Evolutionary conservation across 208 protist genomes (phyloP).

Genomic region (Leishmania gerbilli): DNA sequence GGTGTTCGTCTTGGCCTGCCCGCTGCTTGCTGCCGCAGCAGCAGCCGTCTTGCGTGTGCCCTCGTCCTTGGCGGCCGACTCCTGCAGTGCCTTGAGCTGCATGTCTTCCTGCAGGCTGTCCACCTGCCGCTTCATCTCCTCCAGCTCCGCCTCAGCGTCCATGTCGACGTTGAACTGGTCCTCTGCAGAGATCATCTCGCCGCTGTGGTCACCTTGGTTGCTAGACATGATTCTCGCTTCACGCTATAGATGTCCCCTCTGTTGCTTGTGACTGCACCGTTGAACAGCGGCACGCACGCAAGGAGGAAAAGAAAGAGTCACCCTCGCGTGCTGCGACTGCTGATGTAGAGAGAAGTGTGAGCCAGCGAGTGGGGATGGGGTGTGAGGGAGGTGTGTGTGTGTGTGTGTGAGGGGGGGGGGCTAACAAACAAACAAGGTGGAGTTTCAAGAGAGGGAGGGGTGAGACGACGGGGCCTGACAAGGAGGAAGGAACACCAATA

Average conservation of each 20-base stretch:
- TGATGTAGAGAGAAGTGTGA: not conserved
- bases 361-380: not conserved
- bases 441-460: not conserved
- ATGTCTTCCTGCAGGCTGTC: conserved; percentile 87
- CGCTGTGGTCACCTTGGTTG: conserved; percentile 22
- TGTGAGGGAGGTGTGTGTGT: not conserved
- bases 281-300: conserved; percentile 9
- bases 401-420: not conserved
- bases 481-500: not conserved
- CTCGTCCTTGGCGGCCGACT: conserved; percentile 83
- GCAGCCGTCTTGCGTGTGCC: conserved; percentile 72
- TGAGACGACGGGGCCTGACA: not conserved
- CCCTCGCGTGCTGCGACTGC: not conserved
- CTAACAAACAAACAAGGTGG: not conserved
- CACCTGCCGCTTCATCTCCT: conserved; percentile 82
- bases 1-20: conserved; percentile 52
- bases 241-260: not conserved
- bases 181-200: conserved; percentile 25
- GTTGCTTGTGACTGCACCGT: not conserved
- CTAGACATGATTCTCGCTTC: conserved; percentile 20
- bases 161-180: conserved; percentile 49
- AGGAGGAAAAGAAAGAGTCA: not conserved
- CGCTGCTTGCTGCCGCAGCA: conserved; percentile 8
- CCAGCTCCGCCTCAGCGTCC: conserved; percentile 72
- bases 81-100: conserved; percentile 79